A percentile compares a stretch with the other conserved stretches of the same genome.
Conservation (phyloP, 495 filamentous ascomycete species). For the Penicillium pulvis region DNA sequence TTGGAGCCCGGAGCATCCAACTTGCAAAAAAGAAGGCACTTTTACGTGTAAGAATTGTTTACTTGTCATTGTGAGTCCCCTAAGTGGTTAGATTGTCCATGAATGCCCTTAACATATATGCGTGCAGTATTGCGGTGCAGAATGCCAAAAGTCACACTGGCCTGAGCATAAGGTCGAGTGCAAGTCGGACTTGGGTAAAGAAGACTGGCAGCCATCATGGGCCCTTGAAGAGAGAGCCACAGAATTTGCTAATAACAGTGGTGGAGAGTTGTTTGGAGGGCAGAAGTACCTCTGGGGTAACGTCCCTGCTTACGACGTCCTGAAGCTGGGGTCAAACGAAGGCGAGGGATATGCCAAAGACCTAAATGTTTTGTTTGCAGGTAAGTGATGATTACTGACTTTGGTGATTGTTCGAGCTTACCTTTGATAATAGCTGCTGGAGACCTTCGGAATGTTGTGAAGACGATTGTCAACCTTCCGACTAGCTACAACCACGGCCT, state of each 20-base stretch:
- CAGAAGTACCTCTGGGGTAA: slow-evolving; percentile 38
- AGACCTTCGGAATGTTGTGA: slow-evolving; percentile 47
- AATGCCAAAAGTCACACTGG: background rate
- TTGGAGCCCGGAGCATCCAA: background rate
- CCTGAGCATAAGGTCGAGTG: background rate
- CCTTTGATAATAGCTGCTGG: slow-evolving; percentile 39
- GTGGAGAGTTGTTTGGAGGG: background rate
- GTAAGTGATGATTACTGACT: slow-evolving; percentile 20
- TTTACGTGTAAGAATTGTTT: background rate
- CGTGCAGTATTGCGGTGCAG: background rate
- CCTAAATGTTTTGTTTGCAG: slow-evolving; percentile 41
- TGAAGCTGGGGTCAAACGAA: slow-evolving; percentile 45
- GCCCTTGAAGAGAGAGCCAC: background rate
- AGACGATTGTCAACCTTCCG: slow-evolving; percentile 39
- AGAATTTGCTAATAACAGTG: background rate
- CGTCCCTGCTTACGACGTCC: slow-evolving; percentile 46
- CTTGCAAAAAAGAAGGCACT: background rate
- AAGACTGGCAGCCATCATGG: background rate
- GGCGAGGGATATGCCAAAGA: slow-evolving; percentile 31
- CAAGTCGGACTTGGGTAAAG: background rate
- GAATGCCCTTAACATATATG: background rate
- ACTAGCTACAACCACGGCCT: slow-evolving; percentile 23
- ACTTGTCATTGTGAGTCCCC: background rate
- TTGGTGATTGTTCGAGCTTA: no score
- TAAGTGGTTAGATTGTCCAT: no score